phyloP scores from a whole-genome alignment of 768 basidiomycete genomes.

The Suillus weaverae region DNA sequence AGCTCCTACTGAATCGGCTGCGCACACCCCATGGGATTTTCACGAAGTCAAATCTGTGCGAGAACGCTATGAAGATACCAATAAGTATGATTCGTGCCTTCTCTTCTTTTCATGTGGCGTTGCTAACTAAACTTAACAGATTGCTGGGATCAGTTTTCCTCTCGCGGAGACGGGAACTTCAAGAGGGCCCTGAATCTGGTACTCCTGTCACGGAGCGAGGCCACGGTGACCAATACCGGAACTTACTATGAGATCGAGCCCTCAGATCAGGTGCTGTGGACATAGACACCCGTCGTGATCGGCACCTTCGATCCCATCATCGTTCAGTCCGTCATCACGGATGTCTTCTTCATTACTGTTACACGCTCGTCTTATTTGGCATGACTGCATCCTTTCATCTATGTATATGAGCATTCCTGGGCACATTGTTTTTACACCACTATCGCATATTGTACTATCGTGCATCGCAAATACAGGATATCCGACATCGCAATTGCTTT shows the following conservation, averaged over 20 bases:
- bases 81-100: constrained; percentile 46
- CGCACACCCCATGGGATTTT: constrained; percentile 19
- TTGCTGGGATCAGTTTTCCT: constrained; percentile 65
- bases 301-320: not conserved
- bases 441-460: constrained; percentile 1
- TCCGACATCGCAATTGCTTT: not conserved
- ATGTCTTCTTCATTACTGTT: not conserved
- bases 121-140: constrained; percentile 36
- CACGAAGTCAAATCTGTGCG: constrained; percentile 50
- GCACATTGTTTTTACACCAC: not conserved
- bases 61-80: constrained; percentile 62
- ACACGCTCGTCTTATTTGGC: not conserved
- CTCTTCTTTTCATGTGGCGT: not conserved
- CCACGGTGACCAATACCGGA: not conserved
- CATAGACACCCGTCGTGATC: not conserved
- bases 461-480: not conserved
- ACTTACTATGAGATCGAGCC: constrained; percentile 1
- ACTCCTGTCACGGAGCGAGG: not conserved
- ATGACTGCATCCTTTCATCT: not conserved
- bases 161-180: constrained; percentile 47
- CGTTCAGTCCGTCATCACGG: not conserved
- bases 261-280: not conserved
- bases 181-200: constrained; percentile 7
- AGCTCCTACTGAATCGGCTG: constrained; percentile 6
- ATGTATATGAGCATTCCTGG: not conserved